Evolutionary conservation across 116 monocot genomes (phyloP).

Genomic region (Zostera marina): DNA sequence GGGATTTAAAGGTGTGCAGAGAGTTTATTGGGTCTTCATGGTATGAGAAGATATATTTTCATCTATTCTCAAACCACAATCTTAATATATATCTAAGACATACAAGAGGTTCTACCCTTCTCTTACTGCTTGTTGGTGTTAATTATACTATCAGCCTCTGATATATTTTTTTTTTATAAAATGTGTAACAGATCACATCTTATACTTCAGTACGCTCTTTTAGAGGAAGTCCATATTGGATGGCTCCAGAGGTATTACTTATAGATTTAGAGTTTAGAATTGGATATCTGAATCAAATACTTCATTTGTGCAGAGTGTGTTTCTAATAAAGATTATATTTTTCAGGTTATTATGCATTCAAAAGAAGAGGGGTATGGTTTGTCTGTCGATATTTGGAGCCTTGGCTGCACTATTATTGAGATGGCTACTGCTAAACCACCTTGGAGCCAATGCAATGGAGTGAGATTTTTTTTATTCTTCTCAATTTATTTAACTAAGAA

Average conservation of each 20-base stretch:
- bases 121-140: too few relatives aligned
- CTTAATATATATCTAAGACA: too few relatives aligned
- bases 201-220: conserved; percentile 76
- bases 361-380: conserved; percentile 45
- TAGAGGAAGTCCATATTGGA: conserved; percentile 98
- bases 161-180: background rate
- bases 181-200: conserved; percentile 37
- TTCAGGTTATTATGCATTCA: conserved; percentile 73
- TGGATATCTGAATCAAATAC: too few relatives aligned
- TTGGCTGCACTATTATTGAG: conserved; percentile 90
- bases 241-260: conserved; percentile 86
- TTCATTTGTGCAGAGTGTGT: background rate
- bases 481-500: background rate
- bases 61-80: too few relatives aligned
- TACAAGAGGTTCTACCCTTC: too few relatives aligned
- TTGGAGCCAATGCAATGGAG: conserved; percentile 82
- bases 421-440: conserved; percentile 97
- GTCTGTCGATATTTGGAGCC: conserved; percentile 96
- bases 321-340: background rate
- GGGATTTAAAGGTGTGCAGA: too few relatives aligned
- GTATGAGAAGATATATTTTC: too few relatives aligned
- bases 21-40: too few relatives aligned
- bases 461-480: conserved; percentile 10
- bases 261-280: too few relatives aligned
- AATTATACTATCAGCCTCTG: too few relatives aligned